Evolutionary conservation across 1,139 yeast genomes (phyloP), one percentile per base, ranked within the genome.

Genomic region (Eremothecium coryli): DNA sequence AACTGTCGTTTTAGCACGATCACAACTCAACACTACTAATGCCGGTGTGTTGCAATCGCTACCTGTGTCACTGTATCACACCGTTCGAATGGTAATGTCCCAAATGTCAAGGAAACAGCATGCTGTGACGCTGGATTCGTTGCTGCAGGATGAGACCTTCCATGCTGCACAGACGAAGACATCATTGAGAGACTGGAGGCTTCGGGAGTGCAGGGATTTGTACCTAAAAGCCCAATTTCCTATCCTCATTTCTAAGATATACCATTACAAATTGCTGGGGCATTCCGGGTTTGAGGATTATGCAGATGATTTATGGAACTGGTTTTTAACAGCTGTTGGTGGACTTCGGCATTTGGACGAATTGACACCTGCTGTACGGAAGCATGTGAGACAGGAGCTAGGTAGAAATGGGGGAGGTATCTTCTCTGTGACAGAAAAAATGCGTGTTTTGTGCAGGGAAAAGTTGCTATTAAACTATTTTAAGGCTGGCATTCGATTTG

Each of bases 191-290:
- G 20, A 23, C 13, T 33, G 8, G 20, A 18, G 7, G 7, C 10
- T 20, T 12, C 26, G 30, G 4, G 30, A 39, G 11, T 50, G 56
- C 33, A 11, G 46, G 5, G 38, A 39, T n/a, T 35, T 40, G 16
- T 50, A 39, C 32, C 36, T 51, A 2, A 38, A 42, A 29, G 53
- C 55, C 9, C 38, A 49, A 11, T 13, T 36, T 11, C 40, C 40
- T 23, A 35, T 33, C 7, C 43, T 52, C 24, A 28, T 53, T 13
- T 46, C 48, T 29, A 37, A 33, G 21, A 42, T 54, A 49, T 32
- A 37, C 14, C 29, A 37, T 3, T 35, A 32, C 26, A 45, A 39
- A 1, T 29, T 47, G n/a, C 22, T 27, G 5, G 26, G 12, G 12
- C 8, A 23, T 11, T 8, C 7, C 9, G 26, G 26, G 8, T 23